A percentile compares a stretch with the other conserved stretches of the same genome.
phyloP scores from a whole-genome alignment of 441 rosid species.

The Pelargonium citronellum region DNA sequence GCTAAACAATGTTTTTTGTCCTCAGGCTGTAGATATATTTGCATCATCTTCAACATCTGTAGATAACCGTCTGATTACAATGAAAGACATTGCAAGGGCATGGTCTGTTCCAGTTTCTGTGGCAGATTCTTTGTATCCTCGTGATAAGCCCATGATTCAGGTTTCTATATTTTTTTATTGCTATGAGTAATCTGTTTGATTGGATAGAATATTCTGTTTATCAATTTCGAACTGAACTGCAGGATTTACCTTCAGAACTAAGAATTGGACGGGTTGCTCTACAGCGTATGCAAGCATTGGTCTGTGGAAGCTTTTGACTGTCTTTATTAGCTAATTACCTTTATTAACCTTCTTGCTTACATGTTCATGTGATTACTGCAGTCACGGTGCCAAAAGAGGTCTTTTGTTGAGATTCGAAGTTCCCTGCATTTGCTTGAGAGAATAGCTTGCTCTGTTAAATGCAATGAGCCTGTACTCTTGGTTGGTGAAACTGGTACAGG shows the following conservation, averaged over 20 bases:
- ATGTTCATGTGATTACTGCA: constrained; percentile 29
- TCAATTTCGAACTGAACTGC: constrained; percentile 32
- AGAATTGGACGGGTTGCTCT: constrained; percentile 78
- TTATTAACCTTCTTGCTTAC: constrained; percentile 22
- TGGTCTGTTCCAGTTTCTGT: constrained; percentile 56
- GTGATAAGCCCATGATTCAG: constrained; percentile 68
- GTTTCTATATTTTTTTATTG: constrained; percentile 33
- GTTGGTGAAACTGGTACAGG: constrained; percentile 99
- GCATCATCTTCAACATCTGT: constrained; percentile 53
- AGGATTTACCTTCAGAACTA: constrained; percentile 47
- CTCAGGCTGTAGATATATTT: constrained; percentile 83
- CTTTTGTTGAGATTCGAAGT: constrained; percentile 70
- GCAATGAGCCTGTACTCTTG: constrained; percentile 89
- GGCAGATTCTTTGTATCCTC: constrained; percentile 39
- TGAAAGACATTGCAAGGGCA: constrained; percentile 55
- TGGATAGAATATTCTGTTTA: constrained; percentile 22
- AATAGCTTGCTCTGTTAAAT: constrained; percentile 75
- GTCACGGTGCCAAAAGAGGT: constrained; percentile 49
- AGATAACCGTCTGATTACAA: constrained; percentile 45
- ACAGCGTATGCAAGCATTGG: constrained; percentile 39
- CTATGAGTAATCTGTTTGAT: constrained; percentile 12
- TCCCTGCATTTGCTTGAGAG: constrained; percentile 74
- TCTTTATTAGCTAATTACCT: constrained; percentile 17
- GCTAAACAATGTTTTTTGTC: constrained; percentile 21
- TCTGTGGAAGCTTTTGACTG: constrained; percentile 30